Percentiles rank a stretch among this genome's conserved stretches.
Evolutionary conservation across 495 filamentous ascomycete species (phyloP).

Genomic region (Bryoglossum gracile): DNA sequence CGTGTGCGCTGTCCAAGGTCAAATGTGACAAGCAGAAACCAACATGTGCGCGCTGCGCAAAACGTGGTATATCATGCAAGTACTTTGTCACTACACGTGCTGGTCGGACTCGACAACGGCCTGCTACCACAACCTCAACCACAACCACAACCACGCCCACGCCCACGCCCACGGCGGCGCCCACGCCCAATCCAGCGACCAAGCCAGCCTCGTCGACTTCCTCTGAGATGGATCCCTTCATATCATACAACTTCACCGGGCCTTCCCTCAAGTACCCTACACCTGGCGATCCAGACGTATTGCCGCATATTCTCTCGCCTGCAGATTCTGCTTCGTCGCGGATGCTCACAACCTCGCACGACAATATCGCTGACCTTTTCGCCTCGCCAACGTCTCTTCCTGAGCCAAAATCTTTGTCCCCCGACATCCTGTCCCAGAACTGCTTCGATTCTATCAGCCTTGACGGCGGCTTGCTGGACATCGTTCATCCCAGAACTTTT

Average conservation of each 20-base stretch:
- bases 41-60: slow-evolving; percentile 31
- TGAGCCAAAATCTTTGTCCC: no score
- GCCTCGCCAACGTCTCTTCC: no score
- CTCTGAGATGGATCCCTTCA: background rate
- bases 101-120: slow-evolving; percentile 4
- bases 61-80: slow-evolving; percentile 28
- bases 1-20: slow-evolving; percentile 32
- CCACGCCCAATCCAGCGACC: background rate
- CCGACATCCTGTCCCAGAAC: no score
- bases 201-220: background rate
- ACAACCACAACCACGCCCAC: background rate
- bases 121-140: background rate
- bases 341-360: no score
- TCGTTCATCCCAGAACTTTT: no score
- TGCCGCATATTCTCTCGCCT: no score
- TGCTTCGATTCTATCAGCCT: no score
- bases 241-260: background rate
- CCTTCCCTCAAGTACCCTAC: background rate
- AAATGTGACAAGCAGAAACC: slow-evolving; percentile 35
- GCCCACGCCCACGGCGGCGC: background rate
- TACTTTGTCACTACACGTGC: slow-evolving; percentile 11
- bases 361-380: no score
- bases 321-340: no score
- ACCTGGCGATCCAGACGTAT: background rate
- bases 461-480: no score